Evolutionary conservation across 495 filamentous ascomycete species (phyloP).

Genomic region (Neurospora sp.): DNA sequence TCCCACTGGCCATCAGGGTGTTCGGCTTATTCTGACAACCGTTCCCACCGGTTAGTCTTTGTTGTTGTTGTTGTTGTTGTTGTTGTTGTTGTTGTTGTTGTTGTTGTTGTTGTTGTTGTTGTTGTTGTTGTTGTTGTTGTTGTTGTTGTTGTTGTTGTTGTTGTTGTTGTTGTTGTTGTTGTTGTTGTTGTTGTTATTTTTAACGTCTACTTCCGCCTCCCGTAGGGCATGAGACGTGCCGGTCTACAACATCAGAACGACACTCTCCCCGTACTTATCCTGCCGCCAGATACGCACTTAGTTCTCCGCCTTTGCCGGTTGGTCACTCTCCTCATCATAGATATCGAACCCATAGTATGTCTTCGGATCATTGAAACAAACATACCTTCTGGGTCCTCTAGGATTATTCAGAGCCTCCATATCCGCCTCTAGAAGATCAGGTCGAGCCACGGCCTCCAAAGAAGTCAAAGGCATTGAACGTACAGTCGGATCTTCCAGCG

Average conservation of each 20-base stretch:
- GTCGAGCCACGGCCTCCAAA: neutral
- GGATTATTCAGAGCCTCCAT: slow-evolving; percentile 14
- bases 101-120: too few species aligned
- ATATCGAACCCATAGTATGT: slow-evolving; percentile 24
- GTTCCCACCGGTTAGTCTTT: neutral
- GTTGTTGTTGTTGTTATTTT: too few species aligned
- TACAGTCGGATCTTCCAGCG: slow-evolving; percentile 20
- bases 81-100: too few species aligned
- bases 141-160: too few species aligned
- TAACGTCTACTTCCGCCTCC: too few species aligned
- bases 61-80: too few species aligned
- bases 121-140: too few species aligned
- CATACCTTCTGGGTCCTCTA: slow-evolving; percentile 6
- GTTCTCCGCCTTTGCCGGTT: slow-evolving; percentile 8
- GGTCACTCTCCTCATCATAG: slow-evolving; percentile 26
- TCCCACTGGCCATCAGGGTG: too few species aligned
- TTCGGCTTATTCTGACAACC: too few species aligned
- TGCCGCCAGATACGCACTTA: neutral
- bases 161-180: too few species aligned
- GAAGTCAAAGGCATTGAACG: neutral
- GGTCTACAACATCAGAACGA: too few species aligned
- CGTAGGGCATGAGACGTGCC: too few species aligned
- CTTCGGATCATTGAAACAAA: slow-evolving; percentile 21
- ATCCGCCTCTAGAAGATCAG: slow-evolving; percentile 14
- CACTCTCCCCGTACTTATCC: neutral